Evolutionary conservation across 2,329 filamentous ascomycete species (phyloP), one percentile per base, ranked within the genome.

Genomic region (Zymoseptoria tritici): DNA sequence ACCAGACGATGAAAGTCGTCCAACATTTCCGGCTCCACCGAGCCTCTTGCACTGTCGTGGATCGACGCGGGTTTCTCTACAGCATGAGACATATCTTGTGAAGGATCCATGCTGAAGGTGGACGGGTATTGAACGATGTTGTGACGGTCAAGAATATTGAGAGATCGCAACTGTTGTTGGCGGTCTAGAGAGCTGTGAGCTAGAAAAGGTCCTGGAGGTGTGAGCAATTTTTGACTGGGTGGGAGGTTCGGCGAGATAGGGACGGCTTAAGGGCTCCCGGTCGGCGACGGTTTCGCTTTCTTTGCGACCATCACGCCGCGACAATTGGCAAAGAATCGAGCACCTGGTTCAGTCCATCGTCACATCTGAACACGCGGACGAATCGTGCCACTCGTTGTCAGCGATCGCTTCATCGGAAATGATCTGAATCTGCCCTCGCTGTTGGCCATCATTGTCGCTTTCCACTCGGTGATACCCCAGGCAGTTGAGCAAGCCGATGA

Each of bases 41-140:
- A 66, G 50, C 64, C 65, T 49, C 69, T 63, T 7, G 69, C 69
- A 26, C 65, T 68, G 64, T 71, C 69, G 55, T 68, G 67, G 19
- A 64, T 57, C 51, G 65, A 64, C 20, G 60, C 56, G 20, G 64
- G 49, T 57, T 62, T 64, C 31, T 55, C 53, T 29, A 20, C 52
- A 19, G 52, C 52, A 51, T 46, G 20, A 55, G 52, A 52, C 21
- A 55, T 36, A 52, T 58, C 49, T 46, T 51, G 57, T 24, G 58
- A 57, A 51, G 49, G 13, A 26, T 56, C 52, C 58, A 57, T 60
- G 31, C 13, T 57, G 52, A n/a, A 19, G 11, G 16, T 6, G 22
- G 22, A 29, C 8, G 52, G 22, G 20, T 24, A 16, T 55, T 19
- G 54, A 19, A 20, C 20, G n/a, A 21, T 0, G 31, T 42, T n/a